Base-by-base conservation (phyloP, 1,284 basidiomycete genomes). In the Malassezia yamatoensis region DNA sequence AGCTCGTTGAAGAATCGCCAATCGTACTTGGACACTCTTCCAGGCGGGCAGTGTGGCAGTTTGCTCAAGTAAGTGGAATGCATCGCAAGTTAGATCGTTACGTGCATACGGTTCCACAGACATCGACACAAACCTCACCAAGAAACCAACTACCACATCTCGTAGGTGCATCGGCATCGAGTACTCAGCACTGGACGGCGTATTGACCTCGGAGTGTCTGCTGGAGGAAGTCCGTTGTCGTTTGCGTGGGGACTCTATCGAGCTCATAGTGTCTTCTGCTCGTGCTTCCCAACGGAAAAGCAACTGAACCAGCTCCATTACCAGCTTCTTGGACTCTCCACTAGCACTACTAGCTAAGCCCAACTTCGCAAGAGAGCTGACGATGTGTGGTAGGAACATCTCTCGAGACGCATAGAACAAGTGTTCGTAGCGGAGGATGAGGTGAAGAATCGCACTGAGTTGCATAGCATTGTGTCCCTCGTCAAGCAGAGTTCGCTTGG, bases 341-440 rank as follows among this genome's bases (percentile, higher is more conserved):
- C 88, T 83, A 50, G 70, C 65, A 12, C 83, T 81, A 5, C 82
- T 78, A 1, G 85, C 82, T 63, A 94, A 81, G 21, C 90, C 90
- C 16, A 98, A 81, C 76, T 90, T 93, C 52, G 82, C 82, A 56
- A 99, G 79, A 35, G 87, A 88, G 70, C 87, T 87, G 58, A 91
- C 87, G 77, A 99, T 90, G 71, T 94, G 88, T 0, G 90, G 88
- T n/a, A 98, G 83, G 75, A 98, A 98, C 34, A 96, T 79, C 13
- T 89, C 87, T 42, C 94, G 85, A 59, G 90, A 88, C 48, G 88
- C 84, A 78, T 88, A 98, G 79, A 98, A 99, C 5, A 96, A 80
- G 54, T 90, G 83, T 1, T 87, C 83, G 64, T 98, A 90, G 58
- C 90, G 87, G 58, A 90, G 85, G 53, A 99, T 85, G 54, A 98